phyloP scores from a whole-genome alignment of 2,329 filamentous ascomycete genomes.

The Tolypocladium endophyticum region DNA sequence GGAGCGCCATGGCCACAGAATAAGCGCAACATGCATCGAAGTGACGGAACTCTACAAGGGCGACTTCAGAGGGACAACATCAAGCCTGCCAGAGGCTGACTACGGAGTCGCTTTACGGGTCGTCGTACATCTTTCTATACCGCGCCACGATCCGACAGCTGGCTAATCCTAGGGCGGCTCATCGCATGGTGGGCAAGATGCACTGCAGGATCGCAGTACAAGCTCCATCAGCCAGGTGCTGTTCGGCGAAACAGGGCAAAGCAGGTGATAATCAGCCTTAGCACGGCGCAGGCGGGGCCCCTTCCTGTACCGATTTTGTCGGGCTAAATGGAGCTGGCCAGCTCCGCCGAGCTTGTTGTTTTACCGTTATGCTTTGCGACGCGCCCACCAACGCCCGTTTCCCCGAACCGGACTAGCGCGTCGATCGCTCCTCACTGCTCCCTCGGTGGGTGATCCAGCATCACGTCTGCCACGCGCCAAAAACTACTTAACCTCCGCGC shows the following conservation, averaged over 20 bases:
- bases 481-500: constrained; percentile 46
- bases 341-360: not conserved
- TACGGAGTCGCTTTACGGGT: too few species aligned
- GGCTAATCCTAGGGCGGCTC: too few species aligned
- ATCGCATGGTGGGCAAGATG: not conserved
- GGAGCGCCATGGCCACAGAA: not conserved
- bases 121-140: not conserved
- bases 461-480: constrained; percentile 32
- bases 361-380: not conserved
- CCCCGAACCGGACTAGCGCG: constrained; percentile 21
- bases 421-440: not conserved
- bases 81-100: not conserved
- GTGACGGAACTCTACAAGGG: not conserved
- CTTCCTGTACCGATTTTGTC: not conserved
- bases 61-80: not conserved
- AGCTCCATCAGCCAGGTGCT: not conserved
- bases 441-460: constrained; percentile 37
- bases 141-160: not conserved
- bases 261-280: not conserved
- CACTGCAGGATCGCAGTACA: not conserved
- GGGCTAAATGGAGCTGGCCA: not conserved
- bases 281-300: not conserved
- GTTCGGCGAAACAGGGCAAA: not conserved
- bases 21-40: too few species aligned
- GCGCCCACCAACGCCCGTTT: constrained; percentile 13